phyloP scores from a whole-genome alignment of 1,284 basidiomycete species.

The Apiotrichum gamsii region DNA sequence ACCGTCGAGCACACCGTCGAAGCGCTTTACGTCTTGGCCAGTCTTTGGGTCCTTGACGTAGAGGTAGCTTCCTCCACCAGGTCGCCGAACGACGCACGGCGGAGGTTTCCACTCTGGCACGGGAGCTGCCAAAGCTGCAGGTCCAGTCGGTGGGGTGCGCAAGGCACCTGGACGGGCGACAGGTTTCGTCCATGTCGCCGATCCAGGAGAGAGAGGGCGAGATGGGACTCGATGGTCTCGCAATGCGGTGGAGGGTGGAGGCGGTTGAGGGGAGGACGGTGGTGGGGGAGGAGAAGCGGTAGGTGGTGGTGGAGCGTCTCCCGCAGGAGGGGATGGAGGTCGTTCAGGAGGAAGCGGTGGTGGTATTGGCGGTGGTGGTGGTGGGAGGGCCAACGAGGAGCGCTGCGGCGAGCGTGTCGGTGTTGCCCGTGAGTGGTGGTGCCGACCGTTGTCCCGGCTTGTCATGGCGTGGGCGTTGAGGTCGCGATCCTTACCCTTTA shows the following conservation, averaged over 20 bases:
- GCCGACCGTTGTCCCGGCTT: too few relatives aligned
- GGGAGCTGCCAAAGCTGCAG: neutral
- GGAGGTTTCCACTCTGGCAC: slow-evolving; percentile 18
- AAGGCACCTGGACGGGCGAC: too few relatives aligned
- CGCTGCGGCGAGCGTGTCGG: neutral
- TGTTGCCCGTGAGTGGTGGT: neutral
- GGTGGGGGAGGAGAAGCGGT: slow-evolving; percentile 8
- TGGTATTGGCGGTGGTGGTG: neutral
- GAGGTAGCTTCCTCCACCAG: slow-evolving; percentile 29
- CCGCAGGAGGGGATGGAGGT: slow-evolving; percentile 12
- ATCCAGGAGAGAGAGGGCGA: too few relatives aligned
- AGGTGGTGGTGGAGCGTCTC: slow-evolving; percentile 18
- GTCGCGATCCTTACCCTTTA: too few relatives aligned
- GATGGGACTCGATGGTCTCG: neutral
- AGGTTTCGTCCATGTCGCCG: too few relatives aligned
- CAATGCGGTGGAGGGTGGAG: slow-evolving; percentile 9
- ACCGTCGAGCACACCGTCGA: slow-evolving; percentile 33
- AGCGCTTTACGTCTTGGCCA: slow-evolving; percentile 26
- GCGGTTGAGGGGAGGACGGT: slow-evolving; percentile 25
- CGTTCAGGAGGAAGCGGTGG: neutral
- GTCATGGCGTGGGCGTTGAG: too few relatives aligned
- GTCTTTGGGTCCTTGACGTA: slow-evolving; percentile 17
- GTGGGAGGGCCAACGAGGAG: neutral
- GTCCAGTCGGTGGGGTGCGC: neutral
- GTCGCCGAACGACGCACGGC: slow-evolving; percentile 21